These are phyloP conservation scores for Syncephalastrum racemosum DNA, from an alignment of 371 early-diverging fungal species.

Conservation along the genomic window DNA sequence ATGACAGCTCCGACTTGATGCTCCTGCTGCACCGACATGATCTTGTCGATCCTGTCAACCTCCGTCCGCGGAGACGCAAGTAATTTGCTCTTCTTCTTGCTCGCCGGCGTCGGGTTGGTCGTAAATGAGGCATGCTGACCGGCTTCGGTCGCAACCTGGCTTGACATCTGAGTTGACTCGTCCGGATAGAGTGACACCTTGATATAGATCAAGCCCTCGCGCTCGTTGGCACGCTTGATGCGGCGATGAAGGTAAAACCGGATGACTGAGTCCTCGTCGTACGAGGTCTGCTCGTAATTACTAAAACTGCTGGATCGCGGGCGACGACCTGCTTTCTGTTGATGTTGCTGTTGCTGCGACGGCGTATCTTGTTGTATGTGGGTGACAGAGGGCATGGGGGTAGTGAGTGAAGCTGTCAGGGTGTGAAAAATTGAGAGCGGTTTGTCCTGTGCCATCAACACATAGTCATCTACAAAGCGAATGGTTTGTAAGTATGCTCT, in stretches of 20 bases:
- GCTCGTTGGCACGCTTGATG: constrained; percentile 38
- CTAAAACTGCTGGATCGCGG: constrained; percentile 47
- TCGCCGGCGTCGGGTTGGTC: constrained; percentile 16
- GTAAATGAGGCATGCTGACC: constrained; percentile 8
- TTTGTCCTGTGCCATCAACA: constrained; percentile 55
- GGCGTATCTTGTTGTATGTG: constrained; percentile 32
- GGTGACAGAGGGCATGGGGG: constrained; percentile 52
- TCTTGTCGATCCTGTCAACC: constrained; percentile 51
- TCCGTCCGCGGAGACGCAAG: constrained; percentile 19
- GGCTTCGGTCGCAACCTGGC: not conserved
- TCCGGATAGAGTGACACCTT: constrained; percentile 47
- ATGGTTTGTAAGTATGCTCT: not conserved
- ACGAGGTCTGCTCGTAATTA: constrained; percentile 41
- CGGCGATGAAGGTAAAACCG: constrained; percentile 47
- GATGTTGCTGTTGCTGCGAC: constrained; percentile 15
- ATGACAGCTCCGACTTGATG: constrained; percentile 38
- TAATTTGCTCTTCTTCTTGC: constrained; percentile 21
- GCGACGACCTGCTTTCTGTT: constrained; percentile 13
- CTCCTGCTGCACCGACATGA: constrained; percentile 41
- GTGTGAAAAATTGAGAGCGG: constrained; percentile 60
- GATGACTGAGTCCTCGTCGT: constrained; percentile 44
- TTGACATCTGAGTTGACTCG: constrained; percentile 6
- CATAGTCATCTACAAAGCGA: constrained; percentile 46
- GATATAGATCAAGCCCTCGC: constrained; percentile 41
- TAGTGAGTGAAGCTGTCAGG: constrained; percentile 58